phyloP scores from a whole-genome alignment of 306 rosid genomes.

The Dryas octopetala region DNA sequence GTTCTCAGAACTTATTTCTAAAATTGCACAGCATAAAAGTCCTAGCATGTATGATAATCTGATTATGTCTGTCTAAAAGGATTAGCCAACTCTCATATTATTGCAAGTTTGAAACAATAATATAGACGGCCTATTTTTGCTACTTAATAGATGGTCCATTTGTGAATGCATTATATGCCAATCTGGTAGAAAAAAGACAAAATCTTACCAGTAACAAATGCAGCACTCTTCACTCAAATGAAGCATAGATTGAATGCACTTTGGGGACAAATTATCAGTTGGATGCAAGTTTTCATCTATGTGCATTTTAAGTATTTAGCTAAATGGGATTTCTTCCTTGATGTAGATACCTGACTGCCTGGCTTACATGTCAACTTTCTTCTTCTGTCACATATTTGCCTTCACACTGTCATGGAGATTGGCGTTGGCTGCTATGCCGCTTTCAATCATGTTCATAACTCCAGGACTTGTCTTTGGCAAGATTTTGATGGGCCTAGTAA shows the following conservation, averaged over 20 bases:
- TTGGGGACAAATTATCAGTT: neutral
- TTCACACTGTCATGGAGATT: slow-evolving; percentile 76
- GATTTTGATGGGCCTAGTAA: slow-evolving; percentile 63
- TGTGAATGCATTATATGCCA: neutral
- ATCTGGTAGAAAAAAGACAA: neutral
- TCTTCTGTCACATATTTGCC: slow-evolving; percentile 88
- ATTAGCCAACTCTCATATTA: neutral
- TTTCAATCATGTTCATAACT: slow-evolving; percentile 75
- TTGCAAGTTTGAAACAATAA: too few relatives aligned
- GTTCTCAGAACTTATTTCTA: neutral
- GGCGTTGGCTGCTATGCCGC: slow-evolving; percentile 74
- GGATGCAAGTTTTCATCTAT: neutral
- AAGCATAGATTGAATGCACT: neutral
- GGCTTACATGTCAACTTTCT: slow-evolving; percentile 77
- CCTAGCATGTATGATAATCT: neutral
- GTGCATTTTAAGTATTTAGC: slow-evolving; percentile 15
- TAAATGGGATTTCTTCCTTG: slow-evolving; percentile 9
- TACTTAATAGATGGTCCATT: too few relatives aligned
- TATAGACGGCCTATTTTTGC: too few relatives aligned
- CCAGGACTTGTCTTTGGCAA: slow-evolving; percentile 76
- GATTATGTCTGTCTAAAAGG: neutral
- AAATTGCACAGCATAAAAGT: neutral
- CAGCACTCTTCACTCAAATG: neutral
- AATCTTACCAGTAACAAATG: neutral
- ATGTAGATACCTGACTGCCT: slow-evolving; percentile 77